phyloP scores from a whole-genome alignment of 1,284 basidiomycete genomes.

The Cutaneotrichosporon sp. region DNA sequence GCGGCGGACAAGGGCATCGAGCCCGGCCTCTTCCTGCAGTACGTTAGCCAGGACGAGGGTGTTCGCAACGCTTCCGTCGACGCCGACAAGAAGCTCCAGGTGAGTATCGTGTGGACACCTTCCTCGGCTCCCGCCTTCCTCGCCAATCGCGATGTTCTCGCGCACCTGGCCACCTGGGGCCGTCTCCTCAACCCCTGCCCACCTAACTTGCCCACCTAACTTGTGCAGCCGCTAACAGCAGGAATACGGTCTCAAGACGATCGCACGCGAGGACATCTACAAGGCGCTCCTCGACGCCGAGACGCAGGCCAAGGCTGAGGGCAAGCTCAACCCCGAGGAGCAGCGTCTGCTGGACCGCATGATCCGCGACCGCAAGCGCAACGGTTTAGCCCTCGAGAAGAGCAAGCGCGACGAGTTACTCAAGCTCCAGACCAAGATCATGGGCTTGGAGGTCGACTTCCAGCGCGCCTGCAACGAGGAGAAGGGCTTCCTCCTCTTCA shows the following conservation, averaged over 20 bases:
- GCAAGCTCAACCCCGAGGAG: constrained; percentile 26
- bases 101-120: not conserved
- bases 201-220: not conserved
- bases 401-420: constrained; percentile 25
- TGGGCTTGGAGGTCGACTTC: constrained; percentile 26
- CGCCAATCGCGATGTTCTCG: too few relatives aligned
- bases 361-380: constrained; percentile 24
- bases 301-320: constrained; percentile 13
- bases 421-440: constrained; percentile 24
- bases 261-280: constrained; percentile 26
- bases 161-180: too few relatives aligned
- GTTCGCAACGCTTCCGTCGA: constrained; percentile 23
- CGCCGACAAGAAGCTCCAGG: constrained; percentile 20
- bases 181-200: not conserved
- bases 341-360: constrained; percentile 22
- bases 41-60: constrained; percentile 22
- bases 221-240: constrained; percentile 2
- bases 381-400: constrained; percentile 21
- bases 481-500: constrained; percentile 27
- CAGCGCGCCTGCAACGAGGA: constrained; percentile 26
- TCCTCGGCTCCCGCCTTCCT: too few relatives aligned
- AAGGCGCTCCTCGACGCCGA: constrained; percentile 22
- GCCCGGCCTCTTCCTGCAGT: constrained; percentile 21
- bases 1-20: constrained; percentile 10
- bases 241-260: constrained; percentile 21